Percentiles rank a stretch among this genome's conserved stretches.
phyloP scores from a whole-genome alignment of 1,139 yeast genomes.

The Lodderomyces margitis region DNA sequence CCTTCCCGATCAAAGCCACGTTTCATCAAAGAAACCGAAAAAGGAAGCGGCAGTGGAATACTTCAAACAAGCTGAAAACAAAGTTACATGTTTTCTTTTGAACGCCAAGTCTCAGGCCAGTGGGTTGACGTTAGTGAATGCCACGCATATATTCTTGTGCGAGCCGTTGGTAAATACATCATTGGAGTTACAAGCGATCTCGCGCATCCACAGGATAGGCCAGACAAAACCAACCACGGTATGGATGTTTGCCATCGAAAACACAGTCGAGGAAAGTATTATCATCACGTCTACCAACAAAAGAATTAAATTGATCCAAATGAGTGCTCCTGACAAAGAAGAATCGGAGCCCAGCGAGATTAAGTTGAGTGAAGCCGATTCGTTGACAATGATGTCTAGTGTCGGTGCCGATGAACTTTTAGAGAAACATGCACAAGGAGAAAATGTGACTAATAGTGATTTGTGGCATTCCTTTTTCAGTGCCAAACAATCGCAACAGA shows the following conservation, averaged over 20 bases:
- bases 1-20: conserved; percentile 23
- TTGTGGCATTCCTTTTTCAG: conserved; percentile 62
- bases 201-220: conserved; percentile 90
- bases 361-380: conserved; percentile 33
- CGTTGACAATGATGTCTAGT: conserved; percentile 36
- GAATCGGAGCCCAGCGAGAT: conserved; percentile 15
- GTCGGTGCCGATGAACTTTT: conserved; percentile 34
- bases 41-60: conserved; percentile 47
- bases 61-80: conserved; percentile 58
- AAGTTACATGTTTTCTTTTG: conserved; percentile 76
- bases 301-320: conserved; percentile 38
- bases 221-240: conserved; percentile 78
- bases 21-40: conserved; percentile 4
- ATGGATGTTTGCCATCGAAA: conserved; percentile 84
- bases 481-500: conserved; percentile 15
- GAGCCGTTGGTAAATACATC: conserved; percentile 92
- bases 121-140: conserved; percentile 86
- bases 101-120: conserved; percentile 87
- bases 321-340: conserved; percentile 5
- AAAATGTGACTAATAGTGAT: conserved; percentile 52
- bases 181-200: conserved; percentile 85
- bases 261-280: conserved; percentile 89
- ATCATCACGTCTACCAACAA: conserved; percentile 56
- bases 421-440: conserved; percentile 42
- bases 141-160: conserved; percentile 83